Conservation (phyloP, 2,329 filamentous ascomycete species). For the Trichoderma gracile region DNA sequence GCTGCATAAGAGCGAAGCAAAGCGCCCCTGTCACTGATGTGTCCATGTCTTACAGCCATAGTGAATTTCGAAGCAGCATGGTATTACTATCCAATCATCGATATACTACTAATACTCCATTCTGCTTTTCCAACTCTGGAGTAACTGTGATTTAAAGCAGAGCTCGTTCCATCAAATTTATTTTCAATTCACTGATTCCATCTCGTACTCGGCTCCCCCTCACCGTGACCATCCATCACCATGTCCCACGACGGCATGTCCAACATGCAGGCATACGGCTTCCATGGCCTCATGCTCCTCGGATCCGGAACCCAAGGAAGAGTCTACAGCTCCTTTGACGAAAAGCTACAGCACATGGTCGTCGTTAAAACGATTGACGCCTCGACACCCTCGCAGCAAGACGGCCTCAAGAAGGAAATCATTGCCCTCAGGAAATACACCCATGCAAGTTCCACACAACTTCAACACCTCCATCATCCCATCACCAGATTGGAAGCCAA, state of each 20-base stretch:
- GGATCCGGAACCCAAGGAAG: not conserved
- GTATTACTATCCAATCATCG: not conserved
- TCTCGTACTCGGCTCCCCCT: too few relatives aligned
- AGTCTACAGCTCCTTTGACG: not conserved
- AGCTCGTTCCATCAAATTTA: too few relatives aligned
- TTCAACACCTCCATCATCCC: too few relatives aligned
- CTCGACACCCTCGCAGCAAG: not conserved
- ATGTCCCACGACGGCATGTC: too few relatives aligned
- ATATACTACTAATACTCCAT: not conserved
- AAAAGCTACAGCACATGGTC: not conserved
- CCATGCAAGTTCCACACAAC: not conserved
- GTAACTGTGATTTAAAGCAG: too few relatives aligned
- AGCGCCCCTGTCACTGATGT: not conserved
- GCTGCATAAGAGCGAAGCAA: not conserved
- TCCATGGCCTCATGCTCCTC: not conserved
- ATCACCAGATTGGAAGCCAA: too few relatives aligned
- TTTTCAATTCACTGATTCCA: not conserved
- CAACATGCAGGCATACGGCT: not conserved
- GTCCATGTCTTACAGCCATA: not conserved
- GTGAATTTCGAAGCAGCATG: not conserved
- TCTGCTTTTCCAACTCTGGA: too few relatives aligned
- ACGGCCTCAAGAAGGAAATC: not conserved
- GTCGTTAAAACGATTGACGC: not conserved
- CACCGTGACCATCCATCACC: not conserved
- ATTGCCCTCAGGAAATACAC: not conserved